phyloP scores from a whole-genome alignment of 495 filamentous ascomycete genomes.

The Penicillium daleae region DNA sequence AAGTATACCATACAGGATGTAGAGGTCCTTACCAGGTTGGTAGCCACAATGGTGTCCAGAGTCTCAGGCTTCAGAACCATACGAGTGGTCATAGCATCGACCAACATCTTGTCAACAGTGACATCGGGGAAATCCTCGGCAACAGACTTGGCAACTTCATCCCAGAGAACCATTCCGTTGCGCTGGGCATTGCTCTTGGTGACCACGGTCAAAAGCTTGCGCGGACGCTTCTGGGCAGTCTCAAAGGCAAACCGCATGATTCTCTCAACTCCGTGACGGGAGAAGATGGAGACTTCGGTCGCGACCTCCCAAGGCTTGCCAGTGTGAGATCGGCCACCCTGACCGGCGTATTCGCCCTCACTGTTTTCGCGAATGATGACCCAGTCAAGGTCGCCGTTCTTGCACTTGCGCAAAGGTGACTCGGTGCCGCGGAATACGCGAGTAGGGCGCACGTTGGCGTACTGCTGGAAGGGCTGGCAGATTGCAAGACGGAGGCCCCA shows the following conservation, averaged over 20 bases:
- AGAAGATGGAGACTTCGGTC: constrained; percentile 60
- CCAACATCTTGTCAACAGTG: constrained; percentile 59
- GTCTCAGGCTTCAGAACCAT: constrained; percentile 59
- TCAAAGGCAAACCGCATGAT: constrained; percentile 62
- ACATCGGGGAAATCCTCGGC: constrained; percentile 57
- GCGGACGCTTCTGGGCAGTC: constrained; percentile 48
- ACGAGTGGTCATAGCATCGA: constrained; percentile 61
- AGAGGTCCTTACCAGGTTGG: constrained; percentile 47
- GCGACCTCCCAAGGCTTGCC: constrained; percentile 56
- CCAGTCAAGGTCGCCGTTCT: constrained; percentile 53
- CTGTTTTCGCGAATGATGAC: constrained; percentile 62
- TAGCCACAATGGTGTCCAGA: constrained; percentile 60
- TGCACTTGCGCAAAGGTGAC: constrained; percentile 53
- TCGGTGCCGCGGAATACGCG: constrained; percentile 51
- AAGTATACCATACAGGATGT: not conserved
- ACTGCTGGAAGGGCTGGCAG: constrained; percentile 58
- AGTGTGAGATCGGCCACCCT: constrained; percentile 56
- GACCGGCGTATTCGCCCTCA: constrained; percentile 61
- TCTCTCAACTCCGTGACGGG: constrained; percentile 54
- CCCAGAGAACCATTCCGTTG: constrained; percentile 63
- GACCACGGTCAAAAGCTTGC: constrained; percentile 58
- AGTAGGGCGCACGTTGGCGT: constrained; percentile 61
- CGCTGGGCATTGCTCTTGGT: constrained; percentile 63
- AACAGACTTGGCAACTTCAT: constrained; percentile 52
- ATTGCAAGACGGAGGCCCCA: constrained; percentile 59